A percentile compares a stretch with the other conserved stretches of the same genome.
Conservation (phyloP, 164 flowering plant genomes). For the Vitis riparia region DNA sequence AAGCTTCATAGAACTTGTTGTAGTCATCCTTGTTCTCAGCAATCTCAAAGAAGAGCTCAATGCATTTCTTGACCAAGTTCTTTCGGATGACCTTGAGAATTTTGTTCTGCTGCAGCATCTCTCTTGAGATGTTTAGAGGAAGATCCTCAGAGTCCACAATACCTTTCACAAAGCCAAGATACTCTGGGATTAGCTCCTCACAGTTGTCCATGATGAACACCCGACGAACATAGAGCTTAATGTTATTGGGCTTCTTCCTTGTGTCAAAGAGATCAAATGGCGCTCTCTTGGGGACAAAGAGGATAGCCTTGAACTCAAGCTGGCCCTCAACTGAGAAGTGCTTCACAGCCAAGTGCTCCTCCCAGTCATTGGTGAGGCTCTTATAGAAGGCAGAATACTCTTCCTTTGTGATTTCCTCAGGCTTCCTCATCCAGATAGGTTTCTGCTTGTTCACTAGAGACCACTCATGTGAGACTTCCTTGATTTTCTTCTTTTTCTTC, state of each 20-base stretch:
- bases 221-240: slow-evolving; percentile 61
- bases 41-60: slow-evolving; percentile 50
- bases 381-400: slow-evolving; percentile 51
- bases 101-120: slow-evolving; percentile 43
- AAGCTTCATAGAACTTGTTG: slow-evolving; percentile 46
- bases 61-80: slow-evolving; percentile 53
- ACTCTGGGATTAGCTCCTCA: slow-evolving; percentile 59
- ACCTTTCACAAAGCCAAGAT: slow-evolving; percentile 49
- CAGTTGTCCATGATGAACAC: slow-evolving; percentile 67
- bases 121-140: slow-evolving; percentile 17
- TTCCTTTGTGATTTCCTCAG: slow-evolving; percentile 45
- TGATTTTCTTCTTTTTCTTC: slow-evolving; percentile 49
- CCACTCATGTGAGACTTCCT: slow-evolving; percentile 50
- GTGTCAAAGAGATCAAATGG: slow-evolving; percentile 41
- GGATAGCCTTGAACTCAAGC: slow-evolving; percentile 48
- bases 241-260: slow-evolving; percentile 64
- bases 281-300: slow-evolving; percentile 43
- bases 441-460: slow-evolving; percentile 42
- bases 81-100: slow-evolving; percentile 51
- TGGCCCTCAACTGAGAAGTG: slow-evolving; percentile 43
- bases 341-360: slow-evolving; percentile 38
- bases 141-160: slow-evolving; percentile 52
- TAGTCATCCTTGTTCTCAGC: slow-evolving; percentile 61
- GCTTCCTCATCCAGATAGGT: slow-evolving; percentile 56
- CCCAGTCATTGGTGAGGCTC: slow-evolving; percentile 49